phyloP scores from a whole-genome alignment of 169 alveolate genomes.

The Cryptosporidium sp. region DNA sequence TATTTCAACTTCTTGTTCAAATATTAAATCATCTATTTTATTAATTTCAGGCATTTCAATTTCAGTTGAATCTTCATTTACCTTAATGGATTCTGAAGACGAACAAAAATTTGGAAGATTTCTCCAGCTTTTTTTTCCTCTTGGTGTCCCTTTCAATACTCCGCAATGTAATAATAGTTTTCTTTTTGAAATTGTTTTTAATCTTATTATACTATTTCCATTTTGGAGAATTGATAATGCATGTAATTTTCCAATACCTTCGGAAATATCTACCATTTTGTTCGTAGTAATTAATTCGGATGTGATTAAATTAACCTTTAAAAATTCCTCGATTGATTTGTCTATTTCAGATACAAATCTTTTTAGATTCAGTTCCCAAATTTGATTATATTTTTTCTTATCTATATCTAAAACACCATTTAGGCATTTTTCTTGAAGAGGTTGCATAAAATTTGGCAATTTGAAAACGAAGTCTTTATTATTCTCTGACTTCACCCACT shows the following conservation, averaged over 20 bases:
- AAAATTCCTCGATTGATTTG: background rate
- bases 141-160: background rate
- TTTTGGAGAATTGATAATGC: background rate
- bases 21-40: background rate
- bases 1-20: conserved; percentile 39
- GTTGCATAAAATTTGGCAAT: background rate
- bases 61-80: conserved; percentile 32
- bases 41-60: conserved; percentile 15
- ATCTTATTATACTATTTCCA: conserved; percentile 11
- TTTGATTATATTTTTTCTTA: background rate
- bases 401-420: background rate
- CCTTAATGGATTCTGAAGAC: background rate
- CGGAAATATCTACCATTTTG: conserved; percentile 21
- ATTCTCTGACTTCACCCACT: conserved; percentile 41
- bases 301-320: conserved; percentile 3
- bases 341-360: background rate
- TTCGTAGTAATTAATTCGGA: conserved; percentile 18
- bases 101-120: conserved; percentile 44
- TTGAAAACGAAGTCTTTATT: conserved; percentile 28
- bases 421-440: background rate
- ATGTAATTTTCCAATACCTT: conserved; percentile 20
- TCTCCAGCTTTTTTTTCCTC: conserved; percentile 50
- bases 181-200: conserved; percentile 22
- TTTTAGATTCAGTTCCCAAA: conserved; percentile 4
- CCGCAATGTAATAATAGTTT: conserved; percentile 56